Base-by-base conservation (phyloP, 768 basidiomycete genomes). In the Tubosaeta sp. region DNA sequence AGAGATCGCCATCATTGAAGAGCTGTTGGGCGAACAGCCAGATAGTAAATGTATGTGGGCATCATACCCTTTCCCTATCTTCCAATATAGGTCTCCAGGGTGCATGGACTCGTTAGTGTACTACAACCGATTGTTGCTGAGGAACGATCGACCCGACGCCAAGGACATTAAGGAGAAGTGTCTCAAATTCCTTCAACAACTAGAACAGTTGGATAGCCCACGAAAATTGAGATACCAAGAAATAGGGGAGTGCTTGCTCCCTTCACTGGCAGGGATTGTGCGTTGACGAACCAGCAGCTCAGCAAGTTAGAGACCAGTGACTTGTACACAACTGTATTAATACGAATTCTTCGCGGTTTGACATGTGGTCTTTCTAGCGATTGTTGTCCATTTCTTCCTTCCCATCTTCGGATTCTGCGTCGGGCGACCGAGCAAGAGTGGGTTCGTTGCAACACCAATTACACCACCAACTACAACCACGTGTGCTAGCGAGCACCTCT, bases 51-150 rank as follows among this genome's bases (percentile, higher is more conserved):
- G 94, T 91, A 65, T 50, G 84, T 51, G 44, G 22, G 19, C 34
- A 17, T 37, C 49, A 39, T 17, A n/a, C 17, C 41, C 27, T 50
- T 43, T 32, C 50, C 39, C 3, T 12, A 22, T 16, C 10, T 33
- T 32, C 19, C 50, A 6, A 43, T 49, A 26, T 19, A 6, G 16
- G 3, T 31, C 2, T 11, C 16, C 55, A 97, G 95, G 95, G 95
- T 95, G 93, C 64, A 84, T 97, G 78, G 93, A 95, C 61, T 91
- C 91, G 0, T 76, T 97, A 34, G 84, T 93, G 1, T 80, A 89
- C 60, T 97, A 97, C 71, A 86, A 86, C 63, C 76, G 73, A 26
- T 68, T 92, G n/a, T 68, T 92, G 26, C 54, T 88, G n/a, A 70
- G 67, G 48, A 75, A 81, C 31, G 72, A 81, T 56, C 50, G 71